Evolutionary conservation across 2,329 filamentous ascomycete genomes (phyloP), one percentile per base, ranked within the genome.

Genomic region (Colletotrichum endophyticum): DNA sequence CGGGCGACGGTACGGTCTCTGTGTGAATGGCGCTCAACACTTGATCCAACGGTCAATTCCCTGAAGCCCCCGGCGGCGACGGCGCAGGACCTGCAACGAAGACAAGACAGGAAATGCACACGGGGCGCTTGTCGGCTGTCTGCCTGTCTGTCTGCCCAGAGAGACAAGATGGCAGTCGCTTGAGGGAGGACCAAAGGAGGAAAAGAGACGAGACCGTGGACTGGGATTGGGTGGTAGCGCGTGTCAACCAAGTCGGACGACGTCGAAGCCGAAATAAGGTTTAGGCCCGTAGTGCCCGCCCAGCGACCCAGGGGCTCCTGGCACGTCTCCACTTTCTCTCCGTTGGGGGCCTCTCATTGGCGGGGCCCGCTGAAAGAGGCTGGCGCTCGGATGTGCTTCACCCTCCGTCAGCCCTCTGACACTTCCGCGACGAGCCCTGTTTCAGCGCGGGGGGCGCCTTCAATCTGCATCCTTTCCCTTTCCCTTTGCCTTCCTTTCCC

Each of bases 261-360:
- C 76, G 75, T 75, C 78, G 80, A 79, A 83, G 82, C 83, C 82
- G 83, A 83, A 84, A 80, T 84, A 84, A 84, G 80, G 82, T 83
- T 84, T 78, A 49, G 57, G 59, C 56, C 68, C 77, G 73, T 66
- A 77, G 66, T 8, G 61, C 6, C 22, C 61, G 22, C 30, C n/a
- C 15, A 30, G 44, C 44, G 72, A 11, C 66, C 53, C 36, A 57
- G 36, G 62, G 32, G 36, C 30, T 25, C 57, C 25, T 61, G 70
- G 64, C 66, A 27, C 59, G 80, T 81, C 81, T 71, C 81, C 83
- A 81, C 71, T 15, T 71, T 72, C 15, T 44, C 56, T 16, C 27
- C 4, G 2, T 32, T 11, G 2, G 6, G 4, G 12, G 6, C 9
- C n/a, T 27, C 0, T 30, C 27, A 76, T 76, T 75, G 56, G 76